Conservation (phyloP, 768 basidiomycete genomes). For the Kwoniella pini region DNA sequence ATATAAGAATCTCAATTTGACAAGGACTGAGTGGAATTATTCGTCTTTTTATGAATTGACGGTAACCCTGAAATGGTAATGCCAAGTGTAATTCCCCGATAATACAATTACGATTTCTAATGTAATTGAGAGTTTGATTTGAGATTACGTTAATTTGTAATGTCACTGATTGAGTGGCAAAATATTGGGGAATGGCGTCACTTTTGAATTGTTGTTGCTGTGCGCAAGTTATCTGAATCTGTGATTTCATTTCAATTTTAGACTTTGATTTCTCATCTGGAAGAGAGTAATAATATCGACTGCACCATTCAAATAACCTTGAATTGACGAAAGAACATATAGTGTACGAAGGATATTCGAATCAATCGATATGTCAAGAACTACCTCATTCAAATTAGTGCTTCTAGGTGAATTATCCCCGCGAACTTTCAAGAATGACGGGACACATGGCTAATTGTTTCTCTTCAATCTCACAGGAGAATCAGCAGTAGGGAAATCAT, state of each 20-base stretch:
- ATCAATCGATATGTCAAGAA: constrained; percentile 63
- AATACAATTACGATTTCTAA: too few species aligned
- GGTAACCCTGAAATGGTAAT: too few species aligned
- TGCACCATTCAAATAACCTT: too few species aligned
- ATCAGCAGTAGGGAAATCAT: constrained; percentile 92
- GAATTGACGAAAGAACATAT: too few species aligned
- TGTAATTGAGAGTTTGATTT: too few species aligned
- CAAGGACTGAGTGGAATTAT: too few species aligned
- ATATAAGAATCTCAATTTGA: too few species aligned
- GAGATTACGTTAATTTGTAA: constrained; percentile 4
- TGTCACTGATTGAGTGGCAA: background rate
- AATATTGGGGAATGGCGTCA: constrained; percentile 9
- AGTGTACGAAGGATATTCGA: too few species aligned
- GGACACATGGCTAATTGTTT: background rate
- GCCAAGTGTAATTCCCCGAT: too few species aligned
- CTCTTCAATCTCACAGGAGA: constrained; percentile 66
- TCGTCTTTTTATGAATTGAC: too few species aligned
- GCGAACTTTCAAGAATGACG: background rate
- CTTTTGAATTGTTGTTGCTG: constrained; percentile 1
- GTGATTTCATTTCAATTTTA: too few species aligned
- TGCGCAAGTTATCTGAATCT: background rate
- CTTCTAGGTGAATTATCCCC: constrained; percentile 69
- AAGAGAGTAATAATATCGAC: constrained; percentile 40
- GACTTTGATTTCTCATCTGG: too few species aligned
- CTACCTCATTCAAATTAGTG: constrained; percentile 79